These are phyloP conservation scores for Trametes polyzona DNA, from an alignment of 1,284 basidiomycete genomes.

Conservation along the genomic window DNA sequence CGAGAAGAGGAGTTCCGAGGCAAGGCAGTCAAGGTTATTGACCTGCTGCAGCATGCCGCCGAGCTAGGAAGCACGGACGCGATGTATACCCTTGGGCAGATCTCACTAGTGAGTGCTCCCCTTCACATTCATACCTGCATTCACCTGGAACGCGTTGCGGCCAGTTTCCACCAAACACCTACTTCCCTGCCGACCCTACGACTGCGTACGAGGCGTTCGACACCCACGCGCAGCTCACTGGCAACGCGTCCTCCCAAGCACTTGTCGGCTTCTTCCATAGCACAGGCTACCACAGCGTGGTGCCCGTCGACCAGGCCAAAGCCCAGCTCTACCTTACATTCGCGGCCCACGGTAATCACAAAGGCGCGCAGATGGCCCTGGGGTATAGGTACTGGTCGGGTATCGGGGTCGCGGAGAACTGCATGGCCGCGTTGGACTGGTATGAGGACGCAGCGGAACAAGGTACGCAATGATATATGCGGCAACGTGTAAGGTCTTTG, in stretches of 20 bases:
- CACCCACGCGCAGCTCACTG: constrained; percentile 65
- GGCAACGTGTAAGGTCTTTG: neutral
- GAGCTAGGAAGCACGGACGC: constrained; percentile 82
- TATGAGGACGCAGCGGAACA: constrained; percentile 88
- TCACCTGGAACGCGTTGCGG: neutral
- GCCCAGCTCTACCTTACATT: constrained; percentile 95
- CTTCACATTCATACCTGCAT: neutral
- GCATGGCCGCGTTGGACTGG: constrained; percentile 81
- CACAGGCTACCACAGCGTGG: constrained; percentile 78
- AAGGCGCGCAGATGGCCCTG: constrained; percentile 89
- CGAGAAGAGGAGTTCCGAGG: constrained; percentile 64
- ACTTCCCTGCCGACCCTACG: constrained; percentile 63
- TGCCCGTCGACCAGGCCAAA: constrained; percentile 70
- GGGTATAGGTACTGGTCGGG: constrained; percentile 97
- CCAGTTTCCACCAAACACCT: constrained; percentile 73
- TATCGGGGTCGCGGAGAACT: constrained; percentile 88
- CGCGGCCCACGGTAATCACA: constrained; percentile 85
- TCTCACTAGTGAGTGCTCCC: constrained; percentile 66
- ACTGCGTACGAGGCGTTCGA: constrained; percentile 65
- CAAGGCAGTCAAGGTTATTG: constrained; percentile 76
- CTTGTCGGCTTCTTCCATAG: constrained; percentile 87
- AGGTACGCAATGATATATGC: constrained; percentile 47
- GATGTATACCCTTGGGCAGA: constrained; percentile 67
- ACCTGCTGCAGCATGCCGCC: constrained; percentile 77
- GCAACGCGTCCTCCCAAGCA: constrained; percentile 85